Evolutionary conservation across 2,329 filamentous ascomycete species (phyloP), one percentile per base, ranked within the genome.

Genomic region (Magnaporthiopsis incrustans): DNA sequence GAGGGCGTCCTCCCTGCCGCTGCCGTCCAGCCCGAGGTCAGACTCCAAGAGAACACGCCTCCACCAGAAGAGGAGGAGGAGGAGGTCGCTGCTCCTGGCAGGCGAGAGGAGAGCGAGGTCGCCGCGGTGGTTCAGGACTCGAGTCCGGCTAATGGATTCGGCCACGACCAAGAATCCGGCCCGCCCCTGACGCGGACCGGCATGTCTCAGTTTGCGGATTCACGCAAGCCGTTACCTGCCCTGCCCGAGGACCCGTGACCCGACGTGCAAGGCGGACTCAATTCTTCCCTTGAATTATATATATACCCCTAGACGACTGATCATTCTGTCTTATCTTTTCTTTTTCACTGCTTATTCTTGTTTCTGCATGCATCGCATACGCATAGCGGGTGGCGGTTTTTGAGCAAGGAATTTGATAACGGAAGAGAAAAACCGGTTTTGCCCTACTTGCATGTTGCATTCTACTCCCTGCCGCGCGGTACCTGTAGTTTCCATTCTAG

Each of bases 221-320:
- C 66, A 4, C 65, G 71, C 60, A 76, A 76, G 59, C 73, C 74
- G 38, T 65, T 76, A 8, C 74, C 75, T 10, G 73, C 74, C 58
- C 63, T 76, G 26, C 74, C 75, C 5, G 73, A 76, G 66, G 71
- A 72, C 63, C 62, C 33, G 30, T 50, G n/a, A 57, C 69, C 73
- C 10, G 71, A 69, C 67, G 50, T 14, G 22, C 38, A 22, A 11
- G 27, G 25, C 44, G 32, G 8, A 12, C 22, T 32, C 50, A 57
- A 27, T 62, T 62, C 53, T 57, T 35, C 33, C 33, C 33, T 35
- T 35, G 33, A 10, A 35, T 12, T 27, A 30, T 27, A 14, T 56
- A 56, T 30, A 25, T 26, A 62, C 33, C 56, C 60, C 38, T 62
- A 30, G 22, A 44, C 30, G 50, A 30, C 14, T 62, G 11, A 11